Base-by-base conservation (phyloP, 345 rosid genomes). In the Citrus inodora region DNA sequence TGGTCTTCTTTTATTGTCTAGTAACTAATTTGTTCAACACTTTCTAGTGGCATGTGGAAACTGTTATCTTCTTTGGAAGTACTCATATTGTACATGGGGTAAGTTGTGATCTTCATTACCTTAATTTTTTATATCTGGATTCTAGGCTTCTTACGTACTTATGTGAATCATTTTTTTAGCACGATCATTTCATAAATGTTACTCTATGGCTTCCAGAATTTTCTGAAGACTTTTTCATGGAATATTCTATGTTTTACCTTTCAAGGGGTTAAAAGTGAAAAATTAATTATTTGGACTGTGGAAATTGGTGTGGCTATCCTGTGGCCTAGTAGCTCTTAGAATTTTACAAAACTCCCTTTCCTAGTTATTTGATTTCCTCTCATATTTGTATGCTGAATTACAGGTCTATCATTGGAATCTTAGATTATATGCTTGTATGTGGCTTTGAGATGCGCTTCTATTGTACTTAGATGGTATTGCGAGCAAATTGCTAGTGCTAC, bases 51-150 rank as follows among this genome's bases (percentile, higher is more conserved):
- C 82, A 81, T 87, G 58, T 91, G 98, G 99, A 88, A 87, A 83
- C 80, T 81, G 60, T 35, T 91, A 58, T 93, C 97, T 77, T 93
- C 98, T 79, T 76, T 92, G 92, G 99, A 95, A 68, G 83, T 90
- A 65, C 93, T 93, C 84, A 88, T 95, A 78, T 95, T 28, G 94
- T 96, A 80, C 92, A 92, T 65, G 98, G 98, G 86, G 98, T 95
- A 91, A 89, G 95, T 21, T 35, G 27, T 62, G 71, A 25, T 69
- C 56, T 75, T 78, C 24, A 70, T 61, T 13, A 11, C 14, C 28
- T 32, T 78, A 7, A 65, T 19, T 56, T 46, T 74, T 56, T 21
- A 35, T 63, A 22, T 21, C 65, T 71, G 65, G 56, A 46, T 70
- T 65, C 35, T 71, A 27, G 33, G 25, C n/a, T 25, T 58, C 11